These are phyloP conservation scores for Xylariaceae sp. DNA, from an alignment of 2,329 filamentous ascomycete genomes.

Conservation along the genomic window DNA sequence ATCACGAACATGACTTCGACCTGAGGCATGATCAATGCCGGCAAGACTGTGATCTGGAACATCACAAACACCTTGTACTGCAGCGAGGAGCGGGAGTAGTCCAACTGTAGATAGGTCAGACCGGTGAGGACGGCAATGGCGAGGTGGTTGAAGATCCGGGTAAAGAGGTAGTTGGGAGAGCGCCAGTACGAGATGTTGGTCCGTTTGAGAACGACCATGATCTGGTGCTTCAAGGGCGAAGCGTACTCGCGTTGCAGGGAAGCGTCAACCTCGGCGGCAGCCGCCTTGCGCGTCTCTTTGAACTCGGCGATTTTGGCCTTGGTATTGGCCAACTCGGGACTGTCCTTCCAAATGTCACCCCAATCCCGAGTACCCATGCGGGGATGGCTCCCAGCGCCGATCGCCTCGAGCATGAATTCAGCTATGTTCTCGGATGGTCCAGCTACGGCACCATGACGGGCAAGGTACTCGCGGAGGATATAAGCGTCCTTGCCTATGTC, in stretches of 20 bases:
- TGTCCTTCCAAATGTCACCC: slow-evolving; percentile 72
- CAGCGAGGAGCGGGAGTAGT: slow-evolving; percentile 66
- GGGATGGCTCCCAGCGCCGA: slow-evolving; percentile 66
- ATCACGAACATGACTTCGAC: slow-evolving; percentile 80
- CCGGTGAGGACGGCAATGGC: slow-evolving; percentile 72
- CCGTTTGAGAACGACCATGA: slow-evolving; percentile 64
- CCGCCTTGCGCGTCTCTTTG: slow-evolving; percentile 49
- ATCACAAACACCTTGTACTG: slow-evolving; percentile 86
- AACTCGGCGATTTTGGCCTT: slow-evolving; percentile 61
- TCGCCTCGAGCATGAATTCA: slow-evolving; percentile 81
- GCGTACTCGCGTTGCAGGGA: slow-evolving; percentile 69
- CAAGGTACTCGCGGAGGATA: slow-evolving; percentile 58
- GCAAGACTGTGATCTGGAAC: slow-evolving; percentile 82
- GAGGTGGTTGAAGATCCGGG: slow-evolving; percentile 76
- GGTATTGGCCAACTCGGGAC: slow-evolving; percentile 57
- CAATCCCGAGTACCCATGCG: slow-evolving; percentile 70
- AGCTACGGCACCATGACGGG: slow-evolving; percentile 52
- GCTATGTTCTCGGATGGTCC: slow-evolving; percentile 50
- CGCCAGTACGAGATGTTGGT: slow-evolving; percentile 78
- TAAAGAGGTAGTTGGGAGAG: slow-evolving; percentile 83
- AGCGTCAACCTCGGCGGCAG: slow-evolving; percentile 35
- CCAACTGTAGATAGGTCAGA: slow-evolving; percentile 69
- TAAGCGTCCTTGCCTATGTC: slow-evolving; percentile 71
- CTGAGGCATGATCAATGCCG: slow-evolving; percentile 74
- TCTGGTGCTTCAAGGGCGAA: slow-evolving; percentile 70